These are phyloP conservation scores for Onygenales sp. DNA, from an alignment of 2,329 filamentous ascomycete species.

Conservation along the genomic window DNA sequence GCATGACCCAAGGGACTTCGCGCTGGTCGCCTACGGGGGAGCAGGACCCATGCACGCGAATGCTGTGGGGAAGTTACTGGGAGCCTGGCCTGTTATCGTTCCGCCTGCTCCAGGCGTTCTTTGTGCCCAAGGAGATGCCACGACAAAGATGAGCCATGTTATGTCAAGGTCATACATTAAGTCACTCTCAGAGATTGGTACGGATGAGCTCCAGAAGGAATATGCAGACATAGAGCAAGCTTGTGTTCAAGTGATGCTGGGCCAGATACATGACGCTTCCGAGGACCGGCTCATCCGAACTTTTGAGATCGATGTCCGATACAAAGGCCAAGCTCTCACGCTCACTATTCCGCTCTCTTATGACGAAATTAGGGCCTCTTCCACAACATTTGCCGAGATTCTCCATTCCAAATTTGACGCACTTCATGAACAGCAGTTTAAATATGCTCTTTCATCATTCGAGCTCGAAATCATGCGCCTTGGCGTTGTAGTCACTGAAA, in stretches of 20 bases:
- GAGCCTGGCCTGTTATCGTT: conserved; percentile 45
- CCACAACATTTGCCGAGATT: conserved; percentile 19
- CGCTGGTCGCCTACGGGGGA: conserved; percentile 42
- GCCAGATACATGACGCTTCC: conserved; percentile 22
- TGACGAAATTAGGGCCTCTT: conserved; percentile 24
- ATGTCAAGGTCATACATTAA: conserved; percentile 39
- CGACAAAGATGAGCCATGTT: conserved; percentile 40
- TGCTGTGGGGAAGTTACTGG: conserved; percentile 40
- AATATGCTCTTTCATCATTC: conserved; percentile 33
- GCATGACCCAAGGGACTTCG: conserved; percentile 42
- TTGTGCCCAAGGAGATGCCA: conserved; percentile 42
- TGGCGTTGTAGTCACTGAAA: conserved; percentile 35
- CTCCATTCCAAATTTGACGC: conserved; percentile 33
- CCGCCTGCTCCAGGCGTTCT: conserved; percentile 37
- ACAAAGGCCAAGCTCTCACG: conserved; percentile 38
- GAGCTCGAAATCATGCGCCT: conserved; percentile 42
- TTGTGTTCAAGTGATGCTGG: conserved; percentile 30
- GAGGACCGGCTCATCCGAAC: conserved; percentile 12
- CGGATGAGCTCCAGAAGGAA: conserved; percentile 23
- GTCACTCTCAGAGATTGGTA: conserved; percentile 26
- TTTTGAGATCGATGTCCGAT: conserved; percentile 39
- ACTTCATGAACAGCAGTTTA: conserved; percentile 38
- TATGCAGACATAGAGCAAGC: conserved; percentile 28
- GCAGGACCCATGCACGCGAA: conserved; percentile 45
- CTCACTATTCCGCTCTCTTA: conserved; percentile 26